Evolutionary conservation across 2,329 filamentous ascomycete species (phyloP).

Genomic region (Pseudopithomyces chartarum): DNA sequence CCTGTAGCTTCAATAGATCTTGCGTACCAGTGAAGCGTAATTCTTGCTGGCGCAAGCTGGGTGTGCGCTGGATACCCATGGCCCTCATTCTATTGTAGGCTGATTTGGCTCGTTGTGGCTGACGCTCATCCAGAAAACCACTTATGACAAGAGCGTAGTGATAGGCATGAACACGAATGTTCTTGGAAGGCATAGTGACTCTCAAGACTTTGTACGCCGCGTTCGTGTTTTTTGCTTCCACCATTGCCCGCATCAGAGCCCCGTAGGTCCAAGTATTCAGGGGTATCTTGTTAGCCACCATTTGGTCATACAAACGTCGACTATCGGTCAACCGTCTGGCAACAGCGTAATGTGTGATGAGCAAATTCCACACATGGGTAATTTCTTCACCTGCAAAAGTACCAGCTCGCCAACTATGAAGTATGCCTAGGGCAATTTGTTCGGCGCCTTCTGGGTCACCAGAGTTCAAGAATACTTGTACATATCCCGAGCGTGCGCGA

Average conservation of each 20-base stretch:
- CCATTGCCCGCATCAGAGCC: conserved; percentile 64
- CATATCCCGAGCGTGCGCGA: conserved; percentile 51
- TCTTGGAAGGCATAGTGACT: conserved; percentile 56
- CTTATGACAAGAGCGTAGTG: conserved; percentile 61
- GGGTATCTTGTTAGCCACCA: conserved; percentile 57
- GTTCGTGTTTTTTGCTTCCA: conserved; percentile 57
- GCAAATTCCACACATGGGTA: conserved; percentile 76
- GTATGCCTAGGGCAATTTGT: conserved; percentile 63
- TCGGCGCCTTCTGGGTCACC: conserved; percentile 49
- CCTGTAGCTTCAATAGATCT: conserved; percentile 25
- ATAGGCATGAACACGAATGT: conserved; percentile 50
- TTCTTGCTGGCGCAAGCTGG: conserved; percentile 51
- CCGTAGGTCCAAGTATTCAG: conserved; percentile 64
- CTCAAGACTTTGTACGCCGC: conserved; percentile 60
- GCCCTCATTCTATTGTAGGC: conserved; percentile 53
- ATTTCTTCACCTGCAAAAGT: conserved; percentile 54
- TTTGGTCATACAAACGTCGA: conserved; percentile 59
- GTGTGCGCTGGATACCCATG: conserved; percentile 45
- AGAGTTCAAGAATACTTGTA: conserved; percentile 64
- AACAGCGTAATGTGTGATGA: conserved; percentile 72
- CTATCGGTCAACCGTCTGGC: conserved; percentile 63
- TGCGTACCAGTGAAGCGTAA: conserved; percentile 29
- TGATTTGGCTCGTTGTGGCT: conserved; percentile 55
- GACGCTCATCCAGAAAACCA: conserved; percentile 51
- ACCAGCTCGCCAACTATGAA: conserved; percentile 48